Conservation (phyloP, 805 yeast genomes). For the Starmerella roubikii region DNA sequence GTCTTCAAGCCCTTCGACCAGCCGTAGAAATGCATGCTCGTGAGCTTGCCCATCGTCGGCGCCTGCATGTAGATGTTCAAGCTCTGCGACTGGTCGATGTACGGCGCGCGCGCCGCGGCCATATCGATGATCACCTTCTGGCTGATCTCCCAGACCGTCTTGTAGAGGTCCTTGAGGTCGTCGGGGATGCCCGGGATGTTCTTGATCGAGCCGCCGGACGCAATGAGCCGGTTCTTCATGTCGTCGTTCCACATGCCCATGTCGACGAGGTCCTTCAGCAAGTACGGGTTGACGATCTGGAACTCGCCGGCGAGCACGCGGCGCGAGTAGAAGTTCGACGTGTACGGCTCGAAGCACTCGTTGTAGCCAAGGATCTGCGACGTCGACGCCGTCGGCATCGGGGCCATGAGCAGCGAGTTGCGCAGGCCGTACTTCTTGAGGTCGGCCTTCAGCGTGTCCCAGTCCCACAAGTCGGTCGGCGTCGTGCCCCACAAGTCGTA, state of each 20-base stretch:
- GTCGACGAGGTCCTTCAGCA: constrained; percentile 67
- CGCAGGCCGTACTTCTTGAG: constrained; percentile 57
- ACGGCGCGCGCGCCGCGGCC: constrained; percentile 69
- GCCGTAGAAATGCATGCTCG: constrained; percentile 97
- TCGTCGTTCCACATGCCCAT: constrained; percentile 72
- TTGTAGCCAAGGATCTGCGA: constrained; percentile 88
- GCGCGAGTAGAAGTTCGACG: constrained; percentile 82
- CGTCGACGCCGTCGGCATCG: constrained; percentile 98
- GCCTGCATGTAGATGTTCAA: constrained; percentile 75
- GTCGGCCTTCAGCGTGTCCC: constrained; percentile 56
- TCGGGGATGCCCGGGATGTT: constrained; percentile 58
- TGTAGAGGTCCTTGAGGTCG: constrained; percentile 63
- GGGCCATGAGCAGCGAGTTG: constrained; percentile 63
- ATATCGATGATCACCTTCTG: constrained; percentile 75
- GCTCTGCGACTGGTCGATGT: constrained; percentile 79
- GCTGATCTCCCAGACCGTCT: constrained; percentile 93
- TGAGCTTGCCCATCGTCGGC: constrained; percentile 92
- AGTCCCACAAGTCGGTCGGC: constrained; percentile 76
- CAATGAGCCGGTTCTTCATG: constrained; percentile 63
- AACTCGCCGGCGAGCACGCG: constrained; percentile 88
- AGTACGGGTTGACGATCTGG: constrained; percentile 80
- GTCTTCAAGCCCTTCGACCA: constrained; percentile 98
- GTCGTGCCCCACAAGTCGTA: constrained; percentile 74
- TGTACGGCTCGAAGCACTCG: constrained; percentile 93
- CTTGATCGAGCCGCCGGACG: constrained; percentile 78